These are phyloP conservation scores for Aspergillus bridgeri DNA, from an alignment of 495 filamentous ascomycete genomes.

Conservation along the genomic window DNA sequence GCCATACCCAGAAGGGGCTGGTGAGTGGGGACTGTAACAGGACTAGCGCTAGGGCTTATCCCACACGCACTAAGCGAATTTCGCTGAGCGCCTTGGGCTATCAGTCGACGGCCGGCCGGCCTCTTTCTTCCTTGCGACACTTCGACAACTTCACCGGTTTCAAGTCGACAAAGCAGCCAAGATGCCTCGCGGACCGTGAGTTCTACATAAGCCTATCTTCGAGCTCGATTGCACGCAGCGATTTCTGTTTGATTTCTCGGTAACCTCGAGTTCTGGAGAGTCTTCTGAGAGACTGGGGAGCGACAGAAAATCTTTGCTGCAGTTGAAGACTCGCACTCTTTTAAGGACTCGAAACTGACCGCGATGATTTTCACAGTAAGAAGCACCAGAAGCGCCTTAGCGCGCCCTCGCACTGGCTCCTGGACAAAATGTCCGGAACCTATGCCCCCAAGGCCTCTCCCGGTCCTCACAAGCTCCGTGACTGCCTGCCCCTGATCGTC, in stretches of 20 bases:
- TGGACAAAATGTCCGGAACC: constrained; percentile 97
- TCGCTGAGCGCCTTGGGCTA: constrained; percentile 25
- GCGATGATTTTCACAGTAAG: constrained; percentile 59
- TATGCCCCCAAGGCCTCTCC: constrained; percentile 94
- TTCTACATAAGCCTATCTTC: constrained; percentile 18
- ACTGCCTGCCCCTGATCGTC: constrained; percentile 98
- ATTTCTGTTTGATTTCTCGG: too few species aligned
- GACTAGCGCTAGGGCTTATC: constrained; percentile 35
- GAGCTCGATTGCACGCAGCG: constrained; percentile 1
- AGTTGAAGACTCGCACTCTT: background rate
- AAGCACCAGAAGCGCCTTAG: constrained; percentile 99
- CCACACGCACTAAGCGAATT: constrained; percentile 40
- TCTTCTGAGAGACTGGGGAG: background rate
- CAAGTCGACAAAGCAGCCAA: constrained; percentile 47
- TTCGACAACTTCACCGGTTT: constrained; percentile 40
- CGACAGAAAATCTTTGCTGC: background rate
- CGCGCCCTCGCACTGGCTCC: constrained; percentile 97
- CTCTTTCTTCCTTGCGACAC: constrained; percentile 32
- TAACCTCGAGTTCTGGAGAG: too few species aligned
- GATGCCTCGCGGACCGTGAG: constrained; percentile 71
- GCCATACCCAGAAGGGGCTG: background rate
- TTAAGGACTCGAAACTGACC: constrained; percentile 27
- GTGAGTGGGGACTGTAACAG: constrained; percentile 9
- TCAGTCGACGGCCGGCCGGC: constrained; percentile 14
- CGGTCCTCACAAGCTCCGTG: constrained; percentile 98